These are phyloP conservation scores for Glutinoglossum americanum DNA, from an alignment of 495 filamentous ascomycete genomes.

Conservation along the genomic window DNA sequence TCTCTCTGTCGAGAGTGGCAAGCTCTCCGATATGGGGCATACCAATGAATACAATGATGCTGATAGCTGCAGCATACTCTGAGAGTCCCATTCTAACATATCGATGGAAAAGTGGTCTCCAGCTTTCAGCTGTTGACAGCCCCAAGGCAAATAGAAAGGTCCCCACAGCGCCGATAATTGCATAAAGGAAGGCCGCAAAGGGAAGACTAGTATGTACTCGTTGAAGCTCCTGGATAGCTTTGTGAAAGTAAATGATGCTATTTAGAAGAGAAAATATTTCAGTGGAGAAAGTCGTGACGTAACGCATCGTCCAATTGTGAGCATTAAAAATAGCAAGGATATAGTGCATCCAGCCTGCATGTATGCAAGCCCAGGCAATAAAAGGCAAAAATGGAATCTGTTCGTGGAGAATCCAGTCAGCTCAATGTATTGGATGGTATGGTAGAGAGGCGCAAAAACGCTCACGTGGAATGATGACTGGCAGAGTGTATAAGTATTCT, in stretches of 20 bases:
- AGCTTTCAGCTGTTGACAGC: conserved; percentile 39
- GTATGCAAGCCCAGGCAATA: conserved; percentile 57
- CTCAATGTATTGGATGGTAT: neutral
- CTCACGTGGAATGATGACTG: conserved; percentile 31
- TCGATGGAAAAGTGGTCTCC: conserved; percentile 43
- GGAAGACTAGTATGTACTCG: conserved; percentile 34
- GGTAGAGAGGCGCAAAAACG: neutral
- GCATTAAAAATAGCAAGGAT: conserved; percentile 49
- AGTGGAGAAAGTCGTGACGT: conserved; percentile 49
- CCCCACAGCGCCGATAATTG: conserved; percentile 44
- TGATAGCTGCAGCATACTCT: conserved; percentile 53
- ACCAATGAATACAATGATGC: conserved; percentile 45
- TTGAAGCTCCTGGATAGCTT: conserved; percentile 47
- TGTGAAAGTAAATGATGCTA: conserved; percentile 57
- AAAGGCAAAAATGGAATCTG: conserved; percentile 46
- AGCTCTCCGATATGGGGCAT: conserved; percentile 47
- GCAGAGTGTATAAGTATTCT: conserved; percentile 45
- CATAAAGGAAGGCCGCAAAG: conserved; percentile 49
- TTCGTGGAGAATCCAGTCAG: neutral
- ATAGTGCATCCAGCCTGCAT: conserved; percentile 49
- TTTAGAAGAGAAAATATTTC: conserved; percentile 54
- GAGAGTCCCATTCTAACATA: conserved; percentile 42
- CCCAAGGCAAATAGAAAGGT: conserved; percentile 47
- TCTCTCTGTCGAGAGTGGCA: conserved; percentile 36
- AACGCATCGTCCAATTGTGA: conserved; percentile 59